Evolutionary conservation across 495 filamentous ascomycete genomes (phyloP), one percentile per base, ranked within the genome.

Genomic region (Tuber calosporum): DNA sequence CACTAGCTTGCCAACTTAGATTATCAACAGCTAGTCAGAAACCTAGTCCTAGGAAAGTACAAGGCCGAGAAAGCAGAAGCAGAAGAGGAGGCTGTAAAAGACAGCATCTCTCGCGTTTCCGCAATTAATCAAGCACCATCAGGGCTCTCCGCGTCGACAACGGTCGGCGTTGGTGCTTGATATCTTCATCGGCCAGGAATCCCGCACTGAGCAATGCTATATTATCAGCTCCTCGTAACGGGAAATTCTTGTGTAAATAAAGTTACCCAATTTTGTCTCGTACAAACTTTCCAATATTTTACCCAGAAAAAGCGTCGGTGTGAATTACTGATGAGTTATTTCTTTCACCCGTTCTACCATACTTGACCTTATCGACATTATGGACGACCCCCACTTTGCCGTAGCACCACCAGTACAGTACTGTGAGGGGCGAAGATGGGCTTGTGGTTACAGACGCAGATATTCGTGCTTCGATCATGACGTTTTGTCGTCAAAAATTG

Each of bases 21-120:
- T 77, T 89, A 89, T 74, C 87, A 89, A 79, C 80, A 84, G 70
- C 84, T 84, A 1, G 86, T 89, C 2, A 86, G 86, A 70, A 84
- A 88, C 19, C 81, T 86, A 67, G 87, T 89, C 4, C 83, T 83
- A 45, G 81, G 84, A 73, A 86, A 86, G 77, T 84, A 86, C 78
- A 82, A 83, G 36, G 71, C 72, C 13, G 85, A 85, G 58, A 82
- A 82, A 41, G 68, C 69, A 26, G 73, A 66, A 34, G 53, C 53
- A 19, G 53, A 30, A 7, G 53, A 34, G 13, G 53, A 34, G 26
- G 26, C 53, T 17, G 53, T 15, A 62, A 34, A 19, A 5, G 53
- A 5, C 26, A 19, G 26, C 30, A 19, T 17, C 26, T 62, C 53
- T 26, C 30, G 3, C 26, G 26, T 62, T 17, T 34, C 53, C 4